Percentiles rank a stretch among this genome's conserved stretches.
phyloP scores from a whole-genome alignment of 202 grass and related monocot species.

The Musa balbisiana region DNA sequence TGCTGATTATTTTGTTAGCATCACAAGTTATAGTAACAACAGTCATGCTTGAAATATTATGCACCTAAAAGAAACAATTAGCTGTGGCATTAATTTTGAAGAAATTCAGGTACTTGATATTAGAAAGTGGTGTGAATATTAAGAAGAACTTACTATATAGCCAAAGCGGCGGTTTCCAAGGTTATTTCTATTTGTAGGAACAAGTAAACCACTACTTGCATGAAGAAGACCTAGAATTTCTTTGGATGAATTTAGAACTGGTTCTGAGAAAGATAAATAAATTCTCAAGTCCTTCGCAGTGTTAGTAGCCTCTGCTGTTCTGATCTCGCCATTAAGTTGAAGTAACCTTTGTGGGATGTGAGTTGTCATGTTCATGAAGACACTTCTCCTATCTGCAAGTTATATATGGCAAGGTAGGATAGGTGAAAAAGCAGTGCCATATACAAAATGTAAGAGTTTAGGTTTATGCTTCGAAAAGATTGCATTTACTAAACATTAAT shows the following conservation, averaged over 20 bases:
- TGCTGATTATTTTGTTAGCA: slow-evolving; percentile 57
- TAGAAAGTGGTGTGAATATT: background rate
- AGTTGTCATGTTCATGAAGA: slow-evolving; percentile 47
- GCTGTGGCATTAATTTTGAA: background rate
- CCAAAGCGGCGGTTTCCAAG: slow-evolving; percentile 67
- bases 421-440: slow-evolving; percentile 7
- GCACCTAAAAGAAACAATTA: slow-evolving; percentile 36
- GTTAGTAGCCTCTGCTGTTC: slow-evolving; percentile 69
- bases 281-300: slow-evolving; percentile 36
- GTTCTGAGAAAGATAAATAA: slow-evolving; percentile 60
- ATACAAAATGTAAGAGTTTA: background rate
- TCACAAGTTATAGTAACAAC: slow-evolving; percentile 55
- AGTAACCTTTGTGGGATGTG: slow-evolving; percentile 46
- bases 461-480: too few relatives aligned
- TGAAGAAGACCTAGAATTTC: slow-evolving; percentile 42
- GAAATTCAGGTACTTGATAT: background rate
- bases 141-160: slow-evolving; percentile 46
- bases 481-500: too few relatives aligned
- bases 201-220: slow-evolving; percentile 36
- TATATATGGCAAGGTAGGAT: background rate
- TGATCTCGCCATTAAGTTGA: slow-evolving; percentile 46
- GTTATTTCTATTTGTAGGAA: slow-evolving; percentile 55
- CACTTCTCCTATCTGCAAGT: slow-evolving; percentile 51
- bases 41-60: slow-evolving; percentile 41
- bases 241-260: slow-evolving; percentile 62